A percentile compares a stretch with the other conserved stretches of the same genome.
Conservation (phyloP, 352 stramenopile species). For the Pythium rishiriense region DNA sequence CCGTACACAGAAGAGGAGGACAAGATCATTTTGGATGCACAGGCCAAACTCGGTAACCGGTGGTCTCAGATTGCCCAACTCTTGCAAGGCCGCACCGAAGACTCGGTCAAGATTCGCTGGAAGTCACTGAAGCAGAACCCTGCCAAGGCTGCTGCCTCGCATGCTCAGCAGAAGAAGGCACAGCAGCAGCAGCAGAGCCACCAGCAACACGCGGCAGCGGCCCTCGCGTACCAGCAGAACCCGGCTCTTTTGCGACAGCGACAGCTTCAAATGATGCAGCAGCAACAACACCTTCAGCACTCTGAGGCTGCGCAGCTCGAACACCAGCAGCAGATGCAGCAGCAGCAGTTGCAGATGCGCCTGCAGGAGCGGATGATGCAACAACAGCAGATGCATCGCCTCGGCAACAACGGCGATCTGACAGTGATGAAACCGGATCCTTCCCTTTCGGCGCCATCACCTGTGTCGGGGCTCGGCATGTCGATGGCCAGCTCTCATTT, state of each 20-base stretch:
- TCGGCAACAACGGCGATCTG: conserved; percentile 18
- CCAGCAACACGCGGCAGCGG: conserved; percentile 38
- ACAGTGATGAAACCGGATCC: conserved; percentile 32
- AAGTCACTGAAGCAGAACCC: conserved; percentile 89
- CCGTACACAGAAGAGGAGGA: conserved; percentile 96
- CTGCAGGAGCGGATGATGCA: conserved; percentile 34
- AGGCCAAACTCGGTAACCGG: conserved; percentile 93
- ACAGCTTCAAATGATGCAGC: conserved; percentile 67
- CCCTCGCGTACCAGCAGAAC: conserved; percentile 58
- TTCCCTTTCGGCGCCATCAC: conserved; percentile 21
- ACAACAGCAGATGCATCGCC: conserved; percentile 29
- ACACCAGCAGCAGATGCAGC: conserved; percentile 70
- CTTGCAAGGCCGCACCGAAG: conserved; percentile 88
- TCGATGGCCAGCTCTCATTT: conserved; percentile 30
- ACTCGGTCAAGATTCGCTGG: conserved; percentile 95
- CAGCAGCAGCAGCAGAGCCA: conserved; percentile 62
- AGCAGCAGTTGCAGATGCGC: conserved; percentile 52
- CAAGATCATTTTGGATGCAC: conserved; percentile 88
- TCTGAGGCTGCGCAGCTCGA: conserved; percentile 66
- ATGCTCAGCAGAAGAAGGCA: conserved; percentile 80
- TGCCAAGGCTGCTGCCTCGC: conserved; percentile 68
- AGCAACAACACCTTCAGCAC: conserved; percentile 71
- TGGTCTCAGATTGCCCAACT: conserved; percentile 96
- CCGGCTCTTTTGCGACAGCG: conserved; percentile 64
- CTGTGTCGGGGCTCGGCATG: conserved; percentile 21